Evolutionary conservation across 352 stramenopile genomes (phyloP).

Genomic region (Peronospora destructor): DNA sequence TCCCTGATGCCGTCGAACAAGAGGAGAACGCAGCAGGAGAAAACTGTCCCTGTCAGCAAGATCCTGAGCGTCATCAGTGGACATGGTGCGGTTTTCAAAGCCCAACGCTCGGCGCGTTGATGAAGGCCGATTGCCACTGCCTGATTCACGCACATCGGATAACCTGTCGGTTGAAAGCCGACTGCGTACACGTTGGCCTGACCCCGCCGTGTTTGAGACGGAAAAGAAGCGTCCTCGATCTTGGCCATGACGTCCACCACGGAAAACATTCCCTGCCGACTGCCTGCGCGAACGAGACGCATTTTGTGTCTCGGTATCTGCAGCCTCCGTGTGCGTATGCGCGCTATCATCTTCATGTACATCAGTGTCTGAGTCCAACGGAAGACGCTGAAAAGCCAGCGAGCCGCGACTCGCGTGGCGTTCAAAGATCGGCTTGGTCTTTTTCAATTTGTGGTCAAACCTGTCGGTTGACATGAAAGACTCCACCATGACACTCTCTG

Average conservation of each 20-base stretch:
- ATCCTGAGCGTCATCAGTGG: constrained; percentile 23
- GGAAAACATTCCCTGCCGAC: constrained; percentile 65
- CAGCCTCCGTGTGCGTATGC: constrained; percentile 6
- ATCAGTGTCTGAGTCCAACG: constrained; percentile 25
- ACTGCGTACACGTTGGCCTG: neutral
- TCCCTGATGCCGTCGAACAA: constrained; percentile 39
- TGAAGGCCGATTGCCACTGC: constrained; percentile 17
- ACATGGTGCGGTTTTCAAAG: constrained; percentile 29
- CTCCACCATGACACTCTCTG: constrained; percentile 85
- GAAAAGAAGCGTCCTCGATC: constrained; percentile 53
- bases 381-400: constrained; percentile 61
- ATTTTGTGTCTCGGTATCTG: constrained; percentile 12
- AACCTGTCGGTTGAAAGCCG: constrained; percentile 5
- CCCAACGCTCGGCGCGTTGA: constrained; percentile 14
- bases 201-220: constrained; percentile 9
- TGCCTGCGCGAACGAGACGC: constrained; percentile 9
- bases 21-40: constrained; percentile 21
- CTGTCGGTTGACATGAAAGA: constrained; percentile 81
- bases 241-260: constrained; percentile 45
- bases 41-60: constrained; percentile 16
- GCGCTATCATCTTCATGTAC: neutral
- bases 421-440: constrained; percentile 57
- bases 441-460: constrained; percentile 39
- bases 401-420: constrained; percentile 80
- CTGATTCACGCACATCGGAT: constrained; percentile 11